phyloP scores from a whole-genome alignment of 768 basidiomycete species.

The Hygrocybe coccinea region DNA sequence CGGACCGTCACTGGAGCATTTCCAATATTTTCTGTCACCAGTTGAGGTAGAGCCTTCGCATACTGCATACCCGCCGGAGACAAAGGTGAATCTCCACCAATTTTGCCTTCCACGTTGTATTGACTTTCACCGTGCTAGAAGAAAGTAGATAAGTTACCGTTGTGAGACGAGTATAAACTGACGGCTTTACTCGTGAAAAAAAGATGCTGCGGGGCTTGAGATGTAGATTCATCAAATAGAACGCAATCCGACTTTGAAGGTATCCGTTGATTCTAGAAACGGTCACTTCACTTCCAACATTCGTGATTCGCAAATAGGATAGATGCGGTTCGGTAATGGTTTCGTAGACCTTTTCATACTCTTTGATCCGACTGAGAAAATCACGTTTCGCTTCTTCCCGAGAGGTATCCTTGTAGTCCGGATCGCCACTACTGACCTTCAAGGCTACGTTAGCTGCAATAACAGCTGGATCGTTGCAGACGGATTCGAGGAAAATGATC shows the following conservation, averaged over 20 bases:
- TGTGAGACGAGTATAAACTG: neutral
- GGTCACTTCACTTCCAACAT: slow-evolving; percentile 88
- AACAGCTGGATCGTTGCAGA: slow-evolving; percentile 89
- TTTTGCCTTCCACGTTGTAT: slow-evolving; percentile 93
- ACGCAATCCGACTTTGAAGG: slow-evolving; percentile 93
- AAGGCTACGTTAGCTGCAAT: slow-evolving; percentile 95
- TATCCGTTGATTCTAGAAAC: slow-evolving; percentile 89
- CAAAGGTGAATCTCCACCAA: slow-evolving; percentile 92
- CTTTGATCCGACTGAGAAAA: slow-evolving; percentile 84
- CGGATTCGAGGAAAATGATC: slow-evolving; percentile 90
- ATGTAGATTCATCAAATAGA: slow-evolving; percentile 98
- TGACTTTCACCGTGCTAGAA: slow-evolving; percentile 94
- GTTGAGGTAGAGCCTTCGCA: slow-evolving; percentile 74
- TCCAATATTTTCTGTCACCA: slow-evolving; percentile 89
- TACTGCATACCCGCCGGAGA: slow-evolving; percentile 84
- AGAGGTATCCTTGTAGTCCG: slow-evolving; percentile 90
- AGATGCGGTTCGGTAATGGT: slow-evolving; percentile 88
- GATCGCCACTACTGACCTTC: slow-evolving; percentile 95
- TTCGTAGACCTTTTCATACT: slow-evolving; percentile 95
- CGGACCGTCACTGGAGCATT: slow-evolving; percentile 78
- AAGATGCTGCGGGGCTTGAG: slow-evolving; percentile 95
- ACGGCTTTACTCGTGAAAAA: slow-evolving; percentile 84
- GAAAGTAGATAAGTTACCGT: slow-evolving; percentile 6
- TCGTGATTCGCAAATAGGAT: slow-evolving; percentile 86
- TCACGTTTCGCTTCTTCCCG: slow-evolving; percentile 82